Base-by-base conservation (phyloP, 2,329 filamentous ascomycete genomes). In the Coniochaeta ligniaria region DNA sequence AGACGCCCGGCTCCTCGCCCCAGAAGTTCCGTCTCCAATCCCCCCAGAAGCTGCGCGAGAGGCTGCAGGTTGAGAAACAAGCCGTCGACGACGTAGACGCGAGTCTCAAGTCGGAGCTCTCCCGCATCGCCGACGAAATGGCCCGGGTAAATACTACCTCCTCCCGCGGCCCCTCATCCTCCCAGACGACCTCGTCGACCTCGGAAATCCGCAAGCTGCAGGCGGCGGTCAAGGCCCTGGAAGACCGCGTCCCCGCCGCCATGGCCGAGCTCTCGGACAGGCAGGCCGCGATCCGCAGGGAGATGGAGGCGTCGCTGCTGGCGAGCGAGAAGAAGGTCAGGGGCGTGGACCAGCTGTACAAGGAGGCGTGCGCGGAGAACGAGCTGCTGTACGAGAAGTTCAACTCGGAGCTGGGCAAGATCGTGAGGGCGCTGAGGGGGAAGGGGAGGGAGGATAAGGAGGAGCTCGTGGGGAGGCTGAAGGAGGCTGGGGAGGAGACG, bases 321-420 rank as follows among this genome's bases (percentile, higher is more conserved):
- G 86, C 91, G 1, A 86, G 85, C 16, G 92, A 97, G 71, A 83
- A 83, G 62, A 93, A 95, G 67, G 87, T 88, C 62, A 89, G 87
- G 67, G 89, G 89, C 45, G 85, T 97, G 59, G 93, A 97, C 71
- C 90, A 96, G 74, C 78, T 96, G 58, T 96, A 96, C 76, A 90
- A 91, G 65, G 92, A 96, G 70, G 85, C 88, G 17, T 92, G 87
- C 67, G 90, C 91, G 0, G 94, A 98, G 78, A 98, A 97, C 68
- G 93, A 97, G 75, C 84, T 94, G 33, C 80, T 98, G 60, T 97
- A 97, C 73, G 90, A 94, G 66, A 88, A 88, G 63, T 96, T 97
- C 78, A 96, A 97, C 69, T 84, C 86, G n/a, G 94, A 97, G 75
- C 77, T 98, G 56, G 89, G 85, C 67, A 92, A 90, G 77, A 90